phyloP scores from a whole-genome alignment of 2,329 filamentous ascomycete species.

The Alternaria gansuensis region DNA sequence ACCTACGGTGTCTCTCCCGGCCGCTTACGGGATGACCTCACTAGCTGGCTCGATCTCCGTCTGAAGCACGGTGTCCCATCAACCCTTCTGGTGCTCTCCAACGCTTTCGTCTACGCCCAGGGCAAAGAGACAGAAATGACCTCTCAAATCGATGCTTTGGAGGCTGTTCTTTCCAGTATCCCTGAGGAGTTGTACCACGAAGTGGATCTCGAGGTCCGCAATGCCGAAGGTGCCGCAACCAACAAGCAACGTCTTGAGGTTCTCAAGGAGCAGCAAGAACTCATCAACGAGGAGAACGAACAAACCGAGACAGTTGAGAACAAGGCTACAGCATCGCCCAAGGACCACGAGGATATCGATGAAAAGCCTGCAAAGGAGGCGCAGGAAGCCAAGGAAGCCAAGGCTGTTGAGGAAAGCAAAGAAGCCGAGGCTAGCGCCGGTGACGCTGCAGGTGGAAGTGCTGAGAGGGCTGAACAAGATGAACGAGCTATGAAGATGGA shows the following conservation, averaged over 20 bases:
- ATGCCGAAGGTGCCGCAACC: conserved; percentile 92
- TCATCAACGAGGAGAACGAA: conserved; percentile 96
- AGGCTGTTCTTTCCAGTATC: conserved; percentile 90
- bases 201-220: conserved; percentile 98
- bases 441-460: conserved; percentile 34
- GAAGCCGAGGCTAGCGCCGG: conserved; percentile 48
- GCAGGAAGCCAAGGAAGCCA: conserved; percentile 28
- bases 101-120: conserved; percentile 96
- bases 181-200: conserved; percentile 99
- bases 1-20: conserved; percentile 92
- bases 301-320: conserved; percentile 81
- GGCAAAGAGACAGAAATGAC: conserved; percentile 84
- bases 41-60: conserved; percentile 92
- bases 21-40: conserved; percentile 85
- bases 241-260: conserved; percentile 99
- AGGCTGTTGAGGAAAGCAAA: conserved; percentile 35
- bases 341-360: conserved; percentile 91
- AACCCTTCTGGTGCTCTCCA: conserved; percentile 92
- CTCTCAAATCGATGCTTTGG: conserved; percentile 90
- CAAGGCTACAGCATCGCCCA: conserved; percentile 76
- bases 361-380: conserved; percentile 68
- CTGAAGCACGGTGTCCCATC: conserved; percentile 95
- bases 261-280: conserved; percentile 95
- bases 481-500: conserved; percentile 37
- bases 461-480: conserved; percentile 48